Conservation (phyloP, 2,329 filamentous ascomycete species). For the Achaetomium macrosporum region DNA sequence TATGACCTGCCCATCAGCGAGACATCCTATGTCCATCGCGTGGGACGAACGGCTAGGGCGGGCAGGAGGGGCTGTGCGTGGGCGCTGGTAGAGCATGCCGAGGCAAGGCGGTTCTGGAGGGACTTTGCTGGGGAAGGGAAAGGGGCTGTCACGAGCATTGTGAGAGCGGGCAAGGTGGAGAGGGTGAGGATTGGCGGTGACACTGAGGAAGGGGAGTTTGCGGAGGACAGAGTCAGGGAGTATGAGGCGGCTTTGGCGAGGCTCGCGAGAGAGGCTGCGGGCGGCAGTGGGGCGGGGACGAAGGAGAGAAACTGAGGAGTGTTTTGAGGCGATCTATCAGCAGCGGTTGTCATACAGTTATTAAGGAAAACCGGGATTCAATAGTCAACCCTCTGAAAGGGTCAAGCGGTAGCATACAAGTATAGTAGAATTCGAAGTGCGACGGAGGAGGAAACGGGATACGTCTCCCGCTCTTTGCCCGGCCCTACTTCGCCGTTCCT, state of each 20-base stretch:
- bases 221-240: constrained; percentile 39
- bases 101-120: constrained; percentile 89
- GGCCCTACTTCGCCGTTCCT: constrained; percentile 5
- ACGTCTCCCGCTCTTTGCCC: neutral
- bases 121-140: constrained; percentile 60
- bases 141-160: constrained; percentile 32
- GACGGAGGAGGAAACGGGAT: neutral
- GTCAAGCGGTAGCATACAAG: too few species aligned
- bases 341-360: too few species aligned
- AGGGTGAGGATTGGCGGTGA: constrained; percentile 38
- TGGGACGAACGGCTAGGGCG: constrained; percentile 83
- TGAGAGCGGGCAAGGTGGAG: constrained; percentile 43
- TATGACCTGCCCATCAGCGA: constrained; percentile 83
- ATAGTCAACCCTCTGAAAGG: too few species aligned
- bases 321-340: neutral
- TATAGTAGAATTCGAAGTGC: too few species aligned
- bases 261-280: constrained; percentile 54
- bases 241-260: constrained; percentile 55
- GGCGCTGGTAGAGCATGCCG: constrained; percentile 76
- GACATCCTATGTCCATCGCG: constrained; percentile 82
- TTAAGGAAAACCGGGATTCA: too few species aligned
- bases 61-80: constrained; percentile 71
- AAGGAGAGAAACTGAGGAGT: constrained; percentile 20
- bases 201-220: constrained; percentile 37
- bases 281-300: constrained; percentile 13